A percentile compares a stretch with the other conserved stretches of the same genome.
These are phyloP conservation scores for Psilocybe tampanensis DNA, from an alignment of 768 basidiomycete species.

Conservation along the genomic window DNA sequence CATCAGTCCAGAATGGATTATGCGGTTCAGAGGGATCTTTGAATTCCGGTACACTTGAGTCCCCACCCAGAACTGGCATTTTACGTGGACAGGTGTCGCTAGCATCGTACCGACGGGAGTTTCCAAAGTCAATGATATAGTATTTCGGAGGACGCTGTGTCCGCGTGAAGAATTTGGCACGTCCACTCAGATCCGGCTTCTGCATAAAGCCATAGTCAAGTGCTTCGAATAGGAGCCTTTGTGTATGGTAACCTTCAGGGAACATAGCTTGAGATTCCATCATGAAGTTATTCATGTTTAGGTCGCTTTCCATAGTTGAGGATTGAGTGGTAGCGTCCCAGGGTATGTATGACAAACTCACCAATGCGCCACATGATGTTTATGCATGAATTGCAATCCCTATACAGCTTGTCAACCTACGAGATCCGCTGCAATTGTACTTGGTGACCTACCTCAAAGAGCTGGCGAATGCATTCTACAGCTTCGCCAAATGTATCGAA, in stretches of 20 bases:
- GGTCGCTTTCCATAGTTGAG: too few species aligned
- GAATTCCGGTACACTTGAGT: background rate
- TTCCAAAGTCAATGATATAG: conserved; percentile 16
- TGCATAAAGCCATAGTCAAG: background rate
- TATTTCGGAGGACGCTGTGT: conserved; percentile 13
- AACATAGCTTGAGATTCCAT: too few species aligned
- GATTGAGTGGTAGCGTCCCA: background rate
- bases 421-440: too few species aligned
- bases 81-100: background rate
- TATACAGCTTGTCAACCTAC: too few species aligned
- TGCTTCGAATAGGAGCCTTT: background rate
- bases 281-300: too few species aligned
- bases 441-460: background rate
- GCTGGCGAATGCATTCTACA: background rate
- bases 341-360: too few species aligned
- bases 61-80: background rate
- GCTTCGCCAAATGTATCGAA: background rate
- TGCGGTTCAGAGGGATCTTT: background rate
- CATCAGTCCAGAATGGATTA: background rate
- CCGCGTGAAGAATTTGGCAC: conserved; percentile 1
- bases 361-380: too few species aligned
- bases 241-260: conserved; percentile 3
- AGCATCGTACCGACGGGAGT: conserved; percentile 3
- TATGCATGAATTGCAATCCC: too few species aligned
- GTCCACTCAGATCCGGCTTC: background rate